Percentiles rank a stretch among this genome's conserved stretches.
Conservation (phyloP, 1,139 yeast genomes). For the Candida sanyaensis region DNA sequence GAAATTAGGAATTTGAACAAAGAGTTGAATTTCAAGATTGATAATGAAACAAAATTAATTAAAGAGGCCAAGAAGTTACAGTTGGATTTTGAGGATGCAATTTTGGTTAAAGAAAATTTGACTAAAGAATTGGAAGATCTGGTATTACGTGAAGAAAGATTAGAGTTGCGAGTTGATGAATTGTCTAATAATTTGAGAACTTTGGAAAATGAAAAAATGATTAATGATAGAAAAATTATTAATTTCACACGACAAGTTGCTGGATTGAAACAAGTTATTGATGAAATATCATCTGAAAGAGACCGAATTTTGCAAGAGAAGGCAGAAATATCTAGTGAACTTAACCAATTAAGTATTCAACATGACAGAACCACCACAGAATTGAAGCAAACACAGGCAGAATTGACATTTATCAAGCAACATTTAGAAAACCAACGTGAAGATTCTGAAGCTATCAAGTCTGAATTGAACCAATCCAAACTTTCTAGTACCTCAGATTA, state of each 20-base stretch:
- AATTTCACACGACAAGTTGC: slow-evolving; percentile 52
- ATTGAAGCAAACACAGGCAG: slow-evolving; percentile 32
- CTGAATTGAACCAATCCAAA: slow-evolving; percentile 39
- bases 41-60: slow-evolving; percentile 63
- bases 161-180: slow-evolving; percentile 44
- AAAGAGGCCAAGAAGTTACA: slow-evolving; percentile 64
- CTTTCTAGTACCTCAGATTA: slow-evolving; percentile 31
- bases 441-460: slow-evolving; percentile 33
- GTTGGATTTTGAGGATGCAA: slow-evolving; percentile 60
- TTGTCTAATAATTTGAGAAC: slow-evolving; percentile 49
- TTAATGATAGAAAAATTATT: slow-evolving; percentile 46
- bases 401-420: slow-evolving; percentile 32
- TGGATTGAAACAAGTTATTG: slow-evolving; percentile 53
- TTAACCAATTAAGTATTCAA: slow-evolving; percentile 44
- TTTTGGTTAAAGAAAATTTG: slow-evolving; percentile 46
- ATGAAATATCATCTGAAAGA: slow-evolving; percentile 51
- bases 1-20: slow-evolving; percentile 61
- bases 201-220: slow-evolving; percentile 45
- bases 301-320: slow-evolving; percentile 50
- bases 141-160: slow-evolving; percentile 51
- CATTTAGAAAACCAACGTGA: slow-evolving; percentile 39
- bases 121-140: slow-evolving; percentile 55
- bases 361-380: slow-evolving; percentile 44
- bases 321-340: slow-evolving; percentile 46
- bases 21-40: slow-evolving; percentile 58